Base-by-base conservation (phyloP, 2,329 filamentous ascomycete genomes). In the Hymenoscyphus fructigenus region DNA sequence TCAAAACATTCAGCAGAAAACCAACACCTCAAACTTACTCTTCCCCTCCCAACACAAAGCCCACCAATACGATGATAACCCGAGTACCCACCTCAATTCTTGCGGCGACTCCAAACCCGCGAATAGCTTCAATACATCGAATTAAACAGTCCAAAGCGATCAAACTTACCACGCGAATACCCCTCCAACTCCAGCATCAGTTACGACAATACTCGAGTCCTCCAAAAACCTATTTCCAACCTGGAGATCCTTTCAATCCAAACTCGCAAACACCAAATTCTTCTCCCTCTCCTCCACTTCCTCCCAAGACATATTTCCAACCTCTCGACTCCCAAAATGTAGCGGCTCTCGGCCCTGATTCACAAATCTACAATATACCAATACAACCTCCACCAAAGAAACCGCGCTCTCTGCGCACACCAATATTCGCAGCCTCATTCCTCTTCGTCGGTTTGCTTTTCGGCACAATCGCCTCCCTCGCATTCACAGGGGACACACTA, bases 401-500 rank as follows among this genome's bases (percentile, higher is more conserved):
- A 66, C 72, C 69, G 36, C 71, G 70, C 26, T 73, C 72, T 2
- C 70, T 74, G 6, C 74, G 69, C 32, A 73, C 70, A 17, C 70
- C 69, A 38, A 76, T 76, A 44, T 75, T 71, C 55, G 74, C 72
- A 15, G 66, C 74, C 17, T 14, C 79, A 47, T 81, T 80, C 72
- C 73, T 83, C 60, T 58, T 79, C 41, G 58, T 80, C 50, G 83
- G 83, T 66, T 62, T 75, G n/a, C 64, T 73, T 28, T 67, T 72
- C 59, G 83, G 82, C 68, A 76, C 76, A 59, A 69, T 77, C 57
- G 67, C 79, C 58, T 73, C 76, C 9, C 68, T 80, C n/a, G 72
- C 79, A 55, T 69, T 85, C 62, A 73, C 76, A 2, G 83, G 83
- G 0, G 80, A 80, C 1, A 67, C 77, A 3, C 77, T 80, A 1